phyloP scores from a whole-genome alignment of 148 eudicot genomes.

The Silene uniflora region DNA sequence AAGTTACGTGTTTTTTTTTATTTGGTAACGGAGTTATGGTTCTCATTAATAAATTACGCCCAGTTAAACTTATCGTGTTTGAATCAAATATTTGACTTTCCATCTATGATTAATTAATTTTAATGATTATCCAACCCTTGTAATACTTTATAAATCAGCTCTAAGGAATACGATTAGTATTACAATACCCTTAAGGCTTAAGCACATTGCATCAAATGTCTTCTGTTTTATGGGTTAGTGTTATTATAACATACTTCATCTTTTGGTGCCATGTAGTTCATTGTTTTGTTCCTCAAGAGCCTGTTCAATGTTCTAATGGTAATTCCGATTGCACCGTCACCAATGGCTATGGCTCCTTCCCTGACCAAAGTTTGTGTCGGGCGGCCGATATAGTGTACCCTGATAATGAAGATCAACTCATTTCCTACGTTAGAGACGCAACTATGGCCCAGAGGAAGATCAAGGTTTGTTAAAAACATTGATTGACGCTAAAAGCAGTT shows the following conservation, averaged over 20 bases:
- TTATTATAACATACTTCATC: not conserved
- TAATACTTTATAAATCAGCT: not conserved
- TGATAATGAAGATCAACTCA: slow-evolving; percentile 20
- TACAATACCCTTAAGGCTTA: too few relatives aligned
- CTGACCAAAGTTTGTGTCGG: slow-evolving; percentile 26
- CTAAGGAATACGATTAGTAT: too few relatives aligned
- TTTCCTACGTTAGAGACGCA: slow-evolving; percentile 18
- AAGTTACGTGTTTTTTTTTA: too few relatives aligned
- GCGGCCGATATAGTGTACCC: slow-evolving; percentile 24
- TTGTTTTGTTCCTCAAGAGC: slow-evolving; percentile 26
- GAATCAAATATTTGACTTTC: not conserved
- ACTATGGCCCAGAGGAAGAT: slow-evolving; percentile 23
- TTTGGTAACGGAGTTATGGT: too few relatives aligned
- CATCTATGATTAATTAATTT: not conserved
- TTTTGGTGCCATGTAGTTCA: not conserved
- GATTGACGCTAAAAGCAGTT: too few relatives aligned
- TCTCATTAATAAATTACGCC: too few relatives aligned
- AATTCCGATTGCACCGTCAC: slow-evolving; percentile 28
- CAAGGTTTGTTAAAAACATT: slow-evolving; percentile 6
- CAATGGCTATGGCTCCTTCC: slow-evolving; percentile 25
- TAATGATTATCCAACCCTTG: not conserved
- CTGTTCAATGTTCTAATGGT: slow-evolving; percentile 26
- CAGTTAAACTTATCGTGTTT: not conserved
- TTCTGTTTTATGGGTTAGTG: not conserved
- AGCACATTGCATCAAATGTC: not conserved